Evolutionary conservation across 2,329 filamentous ascomycete genomes (phyloP).

Genomic region (Pleoardoris graminearum): DNA sequence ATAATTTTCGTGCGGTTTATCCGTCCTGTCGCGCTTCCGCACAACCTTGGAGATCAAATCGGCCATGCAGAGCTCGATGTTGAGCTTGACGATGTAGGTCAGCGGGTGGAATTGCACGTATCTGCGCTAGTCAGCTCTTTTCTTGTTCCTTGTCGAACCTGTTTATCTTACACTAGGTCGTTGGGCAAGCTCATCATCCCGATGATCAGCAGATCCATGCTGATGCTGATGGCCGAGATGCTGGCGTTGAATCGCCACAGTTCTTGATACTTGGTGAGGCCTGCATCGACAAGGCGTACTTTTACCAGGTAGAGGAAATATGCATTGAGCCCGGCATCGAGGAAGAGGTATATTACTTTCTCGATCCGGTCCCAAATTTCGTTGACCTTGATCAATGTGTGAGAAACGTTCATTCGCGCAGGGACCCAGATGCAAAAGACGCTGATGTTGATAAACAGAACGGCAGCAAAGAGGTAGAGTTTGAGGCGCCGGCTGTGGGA

Average conservation of each 20-base stretch:
- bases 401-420: constrained; percentile 22
- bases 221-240: constrained; percentile 54
- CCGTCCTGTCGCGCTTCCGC: no score
- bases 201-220: constrained; percentile 55
- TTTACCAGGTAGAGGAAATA: constrained; percentile 51
- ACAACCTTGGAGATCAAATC: constrained; percentile 46
- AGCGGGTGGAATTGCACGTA: constrained; percentile 57
- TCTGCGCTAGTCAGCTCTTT: no score
- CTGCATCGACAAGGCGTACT: constrained; percentile 52
- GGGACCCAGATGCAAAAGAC: constrained; percentile 49
- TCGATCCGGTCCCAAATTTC: constrained; percentile 45
- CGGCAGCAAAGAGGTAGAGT: no score
- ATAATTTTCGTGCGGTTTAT: no score
- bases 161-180: constrained; percentile 45
- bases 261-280: constrained; percentile 55
- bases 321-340: constrained; percentile 44
- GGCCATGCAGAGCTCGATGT: constrained; percentile 58
- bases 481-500: no score
- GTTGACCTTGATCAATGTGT: constrained; percentile 38
- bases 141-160: no score
- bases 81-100: constrained; percentile 54
- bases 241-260: constrained; percentile 56
- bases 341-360: constrained; percentile 43
- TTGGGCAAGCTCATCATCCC: constrained; percentile 53
- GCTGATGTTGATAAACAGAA: constrained; percentile 42